Conservation (phyloP, 2,329 filamentous ascomycete genomes). For the Stenocarpella maydis region DNA sequence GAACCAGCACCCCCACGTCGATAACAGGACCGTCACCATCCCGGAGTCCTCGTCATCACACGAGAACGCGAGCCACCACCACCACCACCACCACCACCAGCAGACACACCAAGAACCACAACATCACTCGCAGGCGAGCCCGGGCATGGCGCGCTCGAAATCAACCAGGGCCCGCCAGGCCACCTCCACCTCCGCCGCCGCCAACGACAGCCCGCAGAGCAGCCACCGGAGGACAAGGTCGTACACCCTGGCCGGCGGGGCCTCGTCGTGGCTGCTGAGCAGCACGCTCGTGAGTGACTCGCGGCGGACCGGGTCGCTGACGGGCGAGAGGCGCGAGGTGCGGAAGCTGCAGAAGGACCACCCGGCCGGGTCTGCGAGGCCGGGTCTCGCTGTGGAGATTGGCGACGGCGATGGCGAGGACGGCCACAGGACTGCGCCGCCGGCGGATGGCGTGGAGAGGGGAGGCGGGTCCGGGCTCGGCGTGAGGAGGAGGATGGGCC, state of each 20-base stretch:
- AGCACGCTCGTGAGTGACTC: constrained; percentile 13
- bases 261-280: constrained; percentile 30
- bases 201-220: neutral
- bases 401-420: constrained; percentile 12
- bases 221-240: constrained; percentile 28
- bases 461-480: constrained; percentile 29
- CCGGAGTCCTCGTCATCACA: constrained; percentile 19
- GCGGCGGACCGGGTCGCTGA: constrained; percentile 27
- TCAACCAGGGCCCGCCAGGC: neutral
- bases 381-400: constrained; percentile 26
- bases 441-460: neutral
- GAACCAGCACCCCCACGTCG: constrained; percentile 29
- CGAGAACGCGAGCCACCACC: neutral
- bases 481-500: constrained; percentile 33
- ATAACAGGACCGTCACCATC: constrained; percentile 21
- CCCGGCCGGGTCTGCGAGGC: constrained; percentile 32
- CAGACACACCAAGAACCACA: neutral
- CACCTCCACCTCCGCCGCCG: neutral
- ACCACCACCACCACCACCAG: neutral
- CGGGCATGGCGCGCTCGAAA: neutral
- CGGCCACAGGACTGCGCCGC: neutral
- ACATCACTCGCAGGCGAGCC: neutral
- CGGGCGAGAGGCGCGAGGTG: constrained; percentile 33
- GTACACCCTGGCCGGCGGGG: constrained; percentile 8
- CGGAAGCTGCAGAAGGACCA: constrained; percentile 36